phyloP scores from a whole-genome alignment of 1,284 basidiomycete species.

The Tylopilus orsonianus region DNA sequence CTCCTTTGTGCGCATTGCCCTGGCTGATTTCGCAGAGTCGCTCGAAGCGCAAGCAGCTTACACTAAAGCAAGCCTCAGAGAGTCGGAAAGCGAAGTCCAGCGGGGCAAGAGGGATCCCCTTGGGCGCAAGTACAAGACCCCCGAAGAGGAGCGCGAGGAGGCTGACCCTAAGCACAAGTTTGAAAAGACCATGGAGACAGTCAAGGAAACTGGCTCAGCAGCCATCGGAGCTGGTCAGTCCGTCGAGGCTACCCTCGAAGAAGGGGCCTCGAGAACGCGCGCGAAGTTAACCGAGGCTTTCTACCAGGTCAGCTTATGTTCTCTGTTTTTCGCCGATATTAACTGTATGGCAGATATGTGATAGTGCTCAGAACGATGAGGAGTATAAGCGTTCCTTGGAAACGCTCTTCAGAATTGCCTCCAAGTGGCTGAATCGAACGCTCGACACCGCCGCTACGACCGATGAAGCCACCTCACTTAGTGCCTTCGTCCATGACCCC shows the following conservation, averaged over 20 bases:
- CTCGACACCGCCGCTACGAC: constrained; percentile 49
- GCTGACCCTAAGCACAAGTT: constrained; percentile 48
- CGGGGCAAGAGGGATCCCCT: constrained; percentile 55
- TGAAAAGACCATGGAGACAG: constrained; percentile 62
- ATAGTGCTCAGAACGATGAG: constrained; percentile 58
- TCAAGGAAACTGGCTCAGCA: constrained; percentile 54
- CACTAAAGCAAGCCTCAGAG: constrained; percentile 51
- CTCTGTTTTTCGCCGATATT: neutral
- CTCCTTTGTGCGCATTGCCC: constrained; percentile 58
- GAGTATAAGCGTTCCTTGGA: constrained; percentile 55
- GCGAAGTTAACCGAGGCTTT: constrained; percentile 49
- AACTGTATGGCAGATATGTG: constrained; percentile 47
- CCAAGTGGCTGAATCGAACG: constrained; percentile 55
- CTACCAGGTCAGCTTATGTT: constrained; percentile 41
- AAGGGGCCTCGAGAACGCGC: constrained; percentile 42
- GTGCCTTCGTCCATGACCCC: constrained; percentile 55
- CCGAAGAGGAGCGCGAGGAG: constrained; percentile 40
- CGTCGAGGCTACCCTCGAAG: constrained; percentile 41
- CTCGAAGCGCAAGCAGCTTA: constrained; percentile 49
- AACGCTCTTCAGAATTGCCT: constrained; percentile 52
- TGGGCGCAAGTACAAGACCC: constrained; percentile 49
- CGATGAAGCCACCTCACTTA: constrained; percentile 41
- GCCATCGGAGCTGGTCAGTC: constrained; percentile 54
- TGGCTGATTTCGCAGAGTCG: constrained; percentile 62
- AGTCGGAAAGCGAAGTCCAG: constrained; percentile 56